Evolutionary conservation across 1,284 basidiomycete genomes (phyloP).

Genomic region (Ganoderma meredithae): DNA sequence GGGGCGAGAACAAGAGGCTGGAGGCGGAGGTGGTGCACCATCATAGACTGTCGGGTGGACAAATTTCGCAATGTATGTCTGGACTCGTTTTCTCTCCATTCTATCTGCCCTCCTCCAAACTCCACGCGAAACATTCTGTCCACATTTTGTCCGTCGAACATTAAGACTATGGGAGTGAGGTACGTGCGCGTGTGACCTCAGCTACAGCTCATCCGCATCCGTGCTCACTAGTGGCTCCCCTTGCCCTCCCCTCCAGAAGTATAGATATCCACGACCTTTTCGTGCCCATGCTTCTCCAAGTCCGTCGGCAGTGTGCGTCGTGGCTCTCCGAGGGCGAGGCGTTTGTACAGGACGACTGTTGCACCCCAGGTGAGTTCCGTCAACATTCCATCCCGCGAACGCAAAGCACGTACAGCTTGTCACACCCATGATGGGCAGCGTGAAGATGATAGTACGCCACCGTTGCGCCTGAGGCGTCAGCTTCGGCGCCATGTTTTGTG

Average conservation of each 20-base stretch:
- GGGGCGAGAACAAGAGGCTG: not conserved
- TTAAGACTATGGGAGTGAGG: not conserved
- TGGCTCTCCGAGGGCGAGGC: conserved; percentile 67
- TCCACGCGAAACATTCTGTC: not conserved
- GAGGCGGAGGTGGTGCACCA: conserved; percentile 10
- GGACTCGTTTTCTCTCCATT: conserved; percentile 12
- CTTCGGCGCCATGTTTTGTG: conserved; percentile 32
- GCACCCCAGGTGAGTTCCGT: conserved; percentile 12
- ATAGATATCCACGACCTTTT: conserved; percentile 33
- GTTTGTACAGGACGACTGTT: conserved; percentile 71
- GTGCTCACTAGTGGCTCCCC: not conserved
- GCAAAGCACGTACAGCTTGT: conserved; percentile 52
- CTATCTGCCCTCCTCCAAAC: no score
- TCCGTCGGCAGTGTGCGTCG: conserved; percentile 44
- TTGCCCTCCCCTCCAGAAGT: conserved; percentile 17
- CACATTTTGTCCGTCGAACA: not conserved
- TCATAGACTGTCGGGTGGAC: conserved; percentile 27
- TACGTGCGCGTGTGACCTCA: not conserved
- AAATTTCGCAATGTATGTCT: conserved; percentile 30
- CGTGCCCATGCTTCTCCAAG: conserved; percentile 28
- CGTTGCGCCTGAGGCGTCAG: conserved; percentile 57
- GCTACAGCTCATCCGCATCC: not conserved
- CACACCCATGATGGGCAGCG: conserved; percentile 68
- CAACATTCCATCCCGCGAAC: not conserved
- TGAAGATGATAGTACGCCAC: conserved; percentile 65